These are phyloP conservation scores for Neltuma alba DNA, from an alignment of 306 rosid species.

Conservation along the genomic window DNA sequence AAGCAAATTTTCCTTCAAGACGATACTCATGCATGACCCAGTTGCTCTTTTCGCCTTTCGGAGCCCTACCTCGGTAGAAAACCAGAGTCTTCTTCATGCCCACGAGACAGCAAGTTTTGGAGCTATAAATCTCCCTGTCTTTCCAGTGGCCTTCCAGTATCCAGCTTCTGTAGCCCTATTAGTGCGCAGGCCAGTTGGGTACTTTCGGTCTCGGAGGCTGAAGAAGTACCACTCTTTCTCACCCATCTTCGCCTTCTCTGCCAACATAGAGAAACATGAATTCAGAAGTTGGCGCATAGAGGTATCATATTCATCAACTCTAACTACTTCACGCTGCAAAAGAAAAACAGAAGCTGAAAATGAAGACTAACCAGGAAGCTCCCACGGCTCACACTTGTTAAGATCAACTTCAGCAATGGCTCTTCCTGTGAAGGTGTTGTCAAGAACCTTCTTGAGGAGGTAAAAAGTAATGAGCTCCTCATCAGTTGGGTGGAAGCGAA, in stretches of 20 bases:
- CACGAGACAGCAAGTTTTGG: slow-evolving; percentile 70
- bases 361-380: slow-evolving; percentile 70
- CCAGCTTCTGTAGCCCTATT: slow-evolving; percentile 97
- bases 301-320: too few relatives aligned
- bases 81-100: slow-evolving; percentile 99
- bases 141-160: slow-evolving; percentile 97
- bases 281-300: neutral
- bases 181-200: slow-evolving; percentile 88
- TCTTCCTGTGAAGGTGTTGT: slow-evolving; percentile 68
- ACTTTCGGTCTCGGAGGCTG: slow-evolving; percentile 83
- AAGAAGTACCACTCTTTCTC: slow-evolving; percentile 98
- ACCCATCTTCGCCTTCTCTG: slow-evolving; percentile 96
- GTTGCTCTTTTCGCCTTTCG: slow-evolving; percentile 88
- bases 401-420: slow-evolving; percentile 98
- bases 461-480: slow-evolving; percentile 91
- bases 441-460: slow-evolving; percentile 86
- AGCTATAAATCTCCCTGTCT: slow-evolving; percentile 85
- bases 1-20: slow-evolving; percentile 94
- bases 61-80: slow-evolving; percentile 90
- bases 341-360: neutral
- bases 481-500: slow-evolving; percentile 95
- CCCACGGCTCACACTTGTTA: slow-evolving; percentile 98
- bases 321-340: too few relatives aligned
- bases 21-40: slow-evolving; percentile 99
- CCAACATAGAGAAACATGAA: neutral